Evolutionary conservation across 176 grass and related monocot species (phyloP), one percentile per base, ranked within the genome.

Genomic region (Oryza rufipogon): DNA sequence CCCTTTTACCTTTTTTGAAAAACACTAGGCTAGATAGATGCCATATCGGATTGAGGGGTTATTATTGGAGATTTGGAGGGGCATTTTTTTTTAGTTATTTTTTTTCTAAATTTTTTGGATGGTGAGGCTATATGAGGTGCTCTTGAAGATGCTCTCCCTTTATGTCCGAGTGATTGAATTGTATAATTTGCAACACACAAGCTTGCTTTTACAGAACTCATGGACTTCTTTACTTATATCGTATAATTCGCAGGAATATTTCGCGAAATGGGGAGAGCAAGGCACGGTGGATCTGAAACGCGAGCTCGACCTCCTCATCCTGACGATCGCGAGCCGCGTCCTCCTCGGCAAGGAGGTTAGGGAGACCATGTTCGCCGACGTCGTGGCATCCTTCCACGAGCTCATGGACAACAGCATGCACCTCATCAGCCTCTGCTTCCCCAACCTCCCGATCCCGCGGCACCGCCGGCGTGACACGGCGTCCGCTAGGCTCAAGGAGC

Each of bases 261-360:
- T 93, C 11, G 83, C 86, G 9, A 93, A 85, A 45, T 96, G 91
- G 93, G 87, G 80, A 73, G 36, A 93, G 4, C 74, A 67, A 19
- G 91, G 91, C 28, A 91, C 64, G 3, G 83, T 96, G 0, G 87
- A 96, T 17, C 17, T 93, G 28, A 93, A 91, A 23, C 77, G 80
- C 9, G 91, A 93, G 47, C 73, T 96, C 0, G 73, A 96, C 64
- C 89, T 88, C 80, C 68, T 89, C 1, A 75, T 91, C 83, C 89
- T 64, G 68, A 26, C 89, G 11, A 77, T 77, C 1, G 39, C 84
- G 25, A 91, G 88, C 54, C 77, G 89, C 49, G 90, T 91, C 82
- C 81, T 94, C 7, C 36, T 94, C 6, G 94, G 94, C 0, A 78
- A 67, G 12, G 91, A 90, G 38, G 85, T 90, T 8, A 75, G 87